A percentile compares a stretch with the other conserved stretches of the same genome.
These are phyloP conservation scores for Coniferiporia sulphurascens DNA, from an alignment of 1,284 basidiomycete species.

Conservation along the genomic window DNA sequence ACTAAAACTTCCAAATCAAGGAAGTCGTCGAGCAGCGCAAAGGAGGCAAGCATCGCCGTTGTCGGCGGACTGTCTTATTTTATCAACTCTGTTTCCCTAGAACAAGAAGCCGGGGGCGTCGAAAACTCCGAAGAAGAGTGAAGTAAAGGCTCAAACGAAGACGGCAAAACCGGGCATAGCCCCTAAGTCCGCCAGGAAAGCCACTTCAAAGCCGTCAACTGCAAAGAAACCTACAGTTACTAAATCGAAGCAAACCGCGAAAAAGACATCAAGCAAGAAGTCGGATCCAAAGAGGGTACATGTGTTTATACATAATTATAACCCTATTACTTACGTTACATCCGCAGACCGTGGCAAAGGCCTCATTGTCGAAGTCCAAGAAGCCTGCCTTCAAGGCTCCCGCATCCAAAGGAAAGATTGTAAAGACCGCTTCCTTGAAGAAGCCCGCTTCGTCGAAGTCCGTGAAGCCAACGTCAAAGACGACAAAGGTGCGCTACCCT, in stretches of 20 bases:
- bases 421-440: conserved; percentile 35
- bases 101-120: conserved; percentile 12
- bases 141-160: conserved; percentile 27
- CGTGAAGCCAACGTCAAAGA: conserved; percentile 27
- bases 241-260: conserved; percentile 7
- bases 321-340: background rate
- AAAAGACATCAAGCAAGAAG: conserved; percentile 38
- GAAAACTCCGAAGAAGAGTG: conserved; percentile 35
- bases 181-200: conserved; percentile 8
- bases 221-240: conserved; percentile 21
- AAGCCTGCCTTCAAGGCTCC: conserved; percentile 6
- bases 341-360: conserved; percentile 27
- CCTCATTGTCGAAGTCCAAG: conserved; percentile 26
- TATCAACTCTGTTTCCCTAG: background rate
- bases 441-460: conserved; percentile 21
- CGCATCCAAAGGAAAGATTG: conserved; percentile 7
- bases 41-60: conserved; percentile 1
- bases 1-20: background rate
- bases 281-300: conserved; percentile 37
- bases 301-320: background rate
- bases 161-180: background rate
- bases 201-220: background rate
- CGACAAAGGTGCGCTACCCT: conserved; percentile 7
- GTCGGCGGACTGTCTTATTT: background rate
- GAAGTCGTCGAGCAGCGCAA: conserved; percentile 9